Conservation (phyloP, 73 alveolate species). For the Tetrahymena thermophila region DNA sequence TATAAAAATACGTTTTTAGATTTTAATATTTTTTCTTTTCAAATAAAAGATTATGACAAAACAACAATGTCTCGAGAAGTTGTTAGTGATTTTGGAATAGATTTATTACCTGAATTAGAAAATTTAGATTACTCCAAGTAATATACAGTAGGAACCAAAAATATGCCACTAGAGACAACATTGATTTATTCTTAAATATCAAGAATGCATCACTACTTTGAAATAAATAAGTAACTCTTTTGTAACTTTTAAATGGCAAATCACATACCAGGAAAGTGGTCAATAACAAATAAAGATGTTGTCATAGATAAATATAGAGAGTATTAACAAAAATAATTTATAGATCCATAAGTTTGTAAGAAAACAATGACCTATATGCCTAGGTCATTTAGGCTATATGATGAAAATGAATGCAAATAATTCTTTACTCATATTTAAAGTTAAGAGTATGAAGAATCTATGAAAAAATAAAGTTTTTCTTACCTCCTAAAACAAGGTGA, state of each 20-base stretch:
- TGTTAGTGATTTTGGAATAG: background rate
- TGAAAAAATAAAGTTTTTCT: constrained; percentile 22
- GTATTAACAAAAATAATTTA: background rate
- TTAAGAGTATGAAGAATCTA: background rate
- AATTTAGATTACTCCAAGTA: background rate
- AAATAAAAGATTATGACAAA: background rate
- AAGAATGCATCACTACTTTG: background rate
- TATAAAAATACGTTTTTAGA: background rate
- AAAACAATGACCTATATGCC: constrained; percentile 32
- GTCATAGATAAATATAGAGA: constrained; percentile 21
- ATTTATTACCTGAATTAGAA: background rate
- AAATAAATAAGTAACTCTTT: background rate
- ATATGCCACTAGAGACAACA: background rate
- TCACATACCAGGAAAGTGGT: constrained; percentile 40
- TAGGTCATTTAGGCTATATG: constrained; percentile 14
- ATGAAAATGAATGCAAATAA: constrained; percentile 29
- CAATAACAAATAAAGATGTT: constrained; percentile 8
- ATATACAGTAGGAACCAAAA: background rate
- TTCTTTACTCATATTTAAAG: constrained; percentile 15
- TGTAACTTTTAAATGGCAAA: background rate
- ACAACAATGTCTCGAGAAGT: background rate
- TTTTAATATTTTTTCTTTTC: background rate
- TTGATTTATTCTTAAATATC: background rate
- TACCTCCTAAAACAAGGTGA: constrained; percentile 4
- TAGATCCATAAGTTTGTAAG: constrained; percentile 11